Evolutionary conservation across 169 alveolate genomes (phyloP).

Genomic region (Eimeria falciformis): DNA sequence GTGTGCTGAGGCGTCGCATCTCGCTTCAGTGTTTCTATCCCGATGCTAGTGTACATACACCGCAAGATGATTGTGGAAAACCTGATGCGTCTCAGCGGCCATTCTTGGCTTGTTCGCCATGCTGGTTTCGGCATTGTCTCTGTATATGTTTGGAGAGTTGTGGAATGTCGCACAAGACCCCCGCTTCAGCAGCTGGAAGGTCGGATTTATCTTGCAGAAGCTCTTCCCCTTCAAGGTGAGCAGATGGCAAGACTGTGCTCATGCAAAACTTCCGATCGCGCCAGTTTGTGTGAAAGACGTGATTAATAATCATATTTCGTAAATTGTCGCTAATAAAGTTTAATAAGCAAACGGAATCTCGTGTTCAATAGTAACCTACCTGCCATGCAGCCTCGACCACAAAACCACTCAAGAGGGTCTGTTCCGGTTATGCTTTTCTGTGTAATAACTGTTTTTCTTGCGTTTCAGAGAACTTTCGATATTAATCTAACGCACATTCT

Average conservation of each 20-base stretch:
- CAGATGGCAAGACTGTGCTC: too few relatives aligned
- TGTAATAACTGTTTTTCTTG: not conserved
- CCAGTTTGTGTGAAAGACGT: too few relatives aligned
- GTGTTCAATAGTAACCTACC: too few relatives aligned
- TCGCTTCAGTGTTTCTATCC: too few relatives aligned
- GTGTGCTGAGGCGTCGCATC: not conserved
- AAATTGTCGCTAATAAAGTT: too few relatives aligned
- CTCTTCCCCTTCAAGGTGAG: slow-evolving; percentile 83
- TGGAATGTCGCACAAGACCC: slow-evolving; percentile 82
- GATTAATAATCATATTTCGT: too few relatives aligned
- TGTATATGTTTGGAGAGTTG: slow-evolving; percentile 83
- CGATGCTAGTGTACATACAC: too few relatives aligned
- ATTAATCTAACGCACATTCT: slow-evolving; percentile 82
- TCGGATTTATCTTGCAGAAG: slow-evolving; percentile 81
- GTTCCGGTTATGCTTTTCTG: not conserved
- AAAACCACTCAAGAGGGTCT: not conserved
- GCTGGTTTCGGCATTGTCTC: slow-evolving; percentile 82
- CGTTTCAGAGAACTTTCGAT: slow-evolving; percentile 79
- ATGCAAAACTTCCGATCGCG: too few relatives aligned
- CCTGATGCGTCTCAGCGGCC: slow-evolving; percentile 77
- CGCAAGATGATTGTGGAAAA: too few relatives aligned
- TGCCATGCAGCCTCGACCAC: not conserved
- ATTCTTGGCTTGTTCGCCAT: slow-evolving; percentile 82
- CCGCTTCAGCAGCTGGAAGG: slow-evolving; percentile 80
- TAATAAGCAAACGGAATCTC: too few relatives aligned